Evolutionary conservation across 805 yeast species (phyloP).

Genomic region (Barnettozyma pratensis): DNA sequence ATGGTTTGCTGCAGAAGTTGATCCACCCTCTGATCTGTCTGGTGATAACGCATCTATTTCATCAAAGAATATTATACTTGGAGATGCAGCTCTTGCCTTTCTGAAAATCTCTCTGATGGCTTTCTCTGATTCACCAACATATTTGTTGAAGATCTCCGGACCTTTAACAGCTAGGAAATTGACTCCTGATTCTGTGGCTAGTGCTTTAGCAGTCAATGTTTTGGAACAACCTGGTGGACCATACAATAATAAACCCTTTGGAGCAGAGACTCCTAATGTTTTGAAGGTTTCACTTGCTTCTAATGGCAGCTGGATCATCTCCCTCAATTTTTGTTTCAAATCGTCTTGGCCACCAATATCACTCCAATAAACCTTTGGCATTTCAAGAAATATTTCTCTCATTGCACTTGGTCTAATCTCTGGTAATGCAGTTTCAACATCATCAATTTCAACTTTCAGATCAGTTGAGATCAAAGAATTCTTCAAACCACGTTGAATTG

Average conservation of each 20-base stretch:
- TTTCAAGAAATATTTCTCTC: slow-evolving; percentile 91
- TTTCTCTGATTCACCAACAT: slow-evolving; percentile 92
- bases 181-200: slow-evolving; percentile 92
- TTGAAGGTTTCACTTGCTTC: slow-evolving; percentile 75
- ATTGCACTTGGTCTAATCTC: slow-evolving; percentile 95
- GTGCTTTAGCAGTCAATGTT: slow-evolving; percentile 89
- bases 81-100: slow-evolving; percentile 92
- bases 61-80: slow-evolving; percentile 91
- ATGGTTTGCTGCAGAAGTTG: slow-evolving; percentile 71
- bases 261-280: slow-evolving; percentile 78
- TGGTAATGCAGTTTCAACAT: slow-evolving; percentile 65
- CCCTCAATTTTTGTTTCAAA: slow-evolving; percentile 73
- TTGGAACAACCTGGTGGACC: slow-evolving; percentile 99
- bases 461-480: slow-evolving; percentile 24
- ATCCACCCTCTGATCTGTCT: slow-evolving; percentile 56
- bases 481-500: slow-evolving; percentile 61
- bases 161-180: slow-evolving; percentile 95
- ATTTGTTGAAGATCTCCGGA: slow-evolving; percentile 91
- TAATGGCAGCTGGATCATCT: slow-evolving; percentile 89
- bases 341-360: slow-evolving; percentile 95
- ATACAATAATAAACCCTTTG: slow-evolving; percentile 86
- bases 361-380: slow-evolving; percentile 89
- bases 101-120: slow-evolving; percentile 91
- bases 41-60: slow-evolving; percentile 93
- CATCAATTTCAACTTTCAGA: slow-evolving; percentile 45